Evolutionary conservation across 2,329 filamentous ascomycete species (phyloP), one percentile per base, ranked within the genome.

Genomic region (Huntiella moniliformis): DNA sequence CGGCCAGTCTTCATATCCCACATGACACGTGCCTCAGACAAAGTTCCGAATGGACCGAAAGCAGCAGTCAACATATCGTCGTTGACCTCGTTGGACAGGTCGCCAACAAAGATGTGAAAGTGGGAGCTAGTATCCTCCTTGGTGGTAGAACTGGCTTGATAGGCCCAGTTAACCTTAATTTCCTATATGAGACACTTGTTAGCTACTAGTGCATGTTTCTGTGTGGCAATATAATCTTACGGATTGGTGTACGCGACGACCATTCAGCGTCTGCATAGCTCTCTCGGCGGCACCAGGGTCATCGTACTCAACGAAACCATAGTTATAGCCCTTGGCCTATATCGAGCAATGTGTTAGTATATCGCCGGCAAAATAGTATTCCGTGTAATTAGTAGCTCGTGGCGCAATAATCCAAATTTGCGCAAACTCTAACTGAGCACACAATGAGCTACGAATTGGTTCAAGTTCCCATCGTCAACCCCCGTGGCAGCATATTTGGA

Each of bases 1-100:
- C 91, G 80, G 54, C 91, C 91, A 33, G 91, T 98, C 73, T 98
- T 98, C 91, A 98, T 98, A 62, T 98, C 91, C 91, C 91, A 98
- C 91, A 98, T 98, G 53, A 98, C 91, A 56, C 91, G 86, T 50
- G 91, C 91, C 64, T 98, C 91, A 2, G 91, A 98, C 42, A 98
- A 87, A 10, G 79, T 84, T 36, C 91, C 91, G 61, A 96, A 98
- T 38, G 85, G 85, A 41, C 85, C 92, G 64, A 98, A 98, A 10
- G 91, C 91, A 63, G 95, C 87, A 12, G 82, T 70, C 16, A 98
- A 72, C 44, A 95, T 77, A 58, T 98, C 91, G 56, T 98, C 91
- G 56, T 98, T 98, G 61, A 98, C 91, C 63, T 98, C 91, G 58
- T 98, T 98, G 56, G 87, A 95, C 47, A 98, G 66, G 60, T 98